Conservation (phyloP, 345 rosid genomes). For the Linum trigynum region DNA sequence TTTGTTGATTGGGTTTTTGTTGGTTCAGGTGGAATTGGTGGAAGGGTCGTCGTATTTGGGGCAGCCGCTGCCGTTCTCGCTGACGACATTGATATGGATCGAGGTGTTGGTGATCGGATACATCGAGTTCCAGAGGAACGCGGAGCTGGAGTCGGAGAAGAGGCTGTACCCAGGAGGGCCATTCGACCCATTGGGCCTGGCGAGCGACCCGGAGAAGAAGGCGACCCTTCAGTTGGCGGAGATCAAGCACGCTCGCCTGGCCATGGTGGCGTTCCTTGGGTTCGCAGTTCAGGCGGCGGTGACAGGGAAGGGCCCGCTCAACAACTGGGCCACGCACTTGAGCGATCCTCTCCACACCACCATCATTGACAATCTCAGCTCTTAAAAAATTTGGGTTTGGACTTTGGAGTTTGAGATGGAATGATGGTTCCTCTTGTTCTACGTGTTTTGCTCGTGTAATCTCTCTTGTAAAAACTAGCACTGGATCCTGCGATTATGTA, state of each 20-base stretch:
- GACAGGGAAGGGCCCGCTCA: constrained; percentile 88
- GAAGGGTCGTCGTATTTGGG: constrained; percentile 94
- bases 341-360: constrained; percentile 99
- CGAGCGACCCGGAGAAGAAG: constrained; percentile 85
- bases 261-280: constrained; percentile 85
- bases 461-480: too few relatives aligned
- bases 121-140: constrained; percentile 91
- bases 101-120: constrained; percentile 73
- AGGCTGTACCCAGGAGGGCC: constrained; percentile 86
- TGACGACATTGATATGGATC: constrained; percentile 76
- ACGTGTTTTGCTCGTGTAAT: too few relatives aligned
- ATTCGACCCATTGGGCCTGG: constrained; percentile 86
- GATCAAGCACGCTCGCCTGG: constrained; percentile 98
- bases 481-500: too few relatives aligned
- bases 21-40: constrained; percentile 65
- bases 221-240: constrained; percentile 82
- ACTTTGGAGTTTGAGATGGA: too few relatives aligned
- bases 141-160: constrained; percentile 87
- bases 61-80: constrained; percentile 80
- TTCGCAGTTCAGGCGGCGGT: constrained; percentile 90
- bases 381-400: too few relatives aligned
- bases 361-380: constrained; percentile 49
- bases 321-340: constrained; percentile 98
- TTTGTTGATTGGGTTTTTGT: not conserved
- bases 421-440: too few relatives aligned